Evolutionary conservation across 2,329 filamentous ascomycete species (phyloP), one percentile per base, ranked within the genome.

Genomic region (Cordyceps militaris): DNA sequence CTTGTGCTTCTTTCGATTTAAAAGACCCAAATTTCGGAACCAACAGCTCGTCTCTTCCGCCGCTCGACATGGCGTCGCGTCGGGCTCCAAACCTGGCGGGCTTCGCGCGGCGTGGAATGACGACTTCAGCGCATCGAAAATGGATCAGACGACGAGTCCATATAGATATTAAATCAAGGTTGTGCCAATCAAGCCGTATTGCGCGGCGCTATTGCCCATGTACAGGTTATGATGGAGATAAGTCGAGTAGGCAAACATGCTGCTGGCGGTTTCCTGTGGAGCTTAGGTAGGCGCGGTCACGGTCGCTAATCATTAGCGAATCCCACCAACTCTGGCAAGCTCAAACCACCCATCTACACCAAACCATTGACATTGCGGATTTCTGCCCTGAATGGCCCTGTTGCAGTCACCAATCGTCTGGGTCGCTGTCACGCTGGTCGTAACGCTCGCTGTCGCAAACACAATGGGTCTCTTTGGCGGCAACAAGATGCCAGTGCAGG

Each of bases 401-500:
- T 16, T 44, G 16, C 46, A 50, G 36, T 57, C 46, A 11, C 55
- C 55, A 21, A 36, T 54, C 48, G 13, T 64, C 32, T 68, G 65
- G 64, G 59, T 67, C 58, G 44, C 52, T 36, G 47, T 63, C 28
- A 59, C 68, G 11, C 66, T 69, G 14, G 63, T 74, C 51, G 60
- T 73, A 32, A 69, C 71, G 13, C 50, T 75, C 14, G 50, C 73
- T 28, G 61, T 73, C 34, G 69, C 70, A 13, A 64, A 70, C 59
- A 69, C 70, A 51, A 91, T 92, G 88, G 85, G 86, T n/a, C 68
- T 86, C 59, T 87, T 90, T 59, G 71, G 78, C 51, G 73, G 79
- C 57, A 86, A 96, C 69, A 81, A 91, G 61, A 91, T 97, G 76
- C 83, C 86, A 52, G 89, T 97, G 11, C 85, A 91, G 65, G 91